Percentiles rank a stretch among this genome's conserved stretches.
Conservation (phyloP, 2,329 filamentous ascomycete genomes). For the Colletotrichum aenigma region DNA sequence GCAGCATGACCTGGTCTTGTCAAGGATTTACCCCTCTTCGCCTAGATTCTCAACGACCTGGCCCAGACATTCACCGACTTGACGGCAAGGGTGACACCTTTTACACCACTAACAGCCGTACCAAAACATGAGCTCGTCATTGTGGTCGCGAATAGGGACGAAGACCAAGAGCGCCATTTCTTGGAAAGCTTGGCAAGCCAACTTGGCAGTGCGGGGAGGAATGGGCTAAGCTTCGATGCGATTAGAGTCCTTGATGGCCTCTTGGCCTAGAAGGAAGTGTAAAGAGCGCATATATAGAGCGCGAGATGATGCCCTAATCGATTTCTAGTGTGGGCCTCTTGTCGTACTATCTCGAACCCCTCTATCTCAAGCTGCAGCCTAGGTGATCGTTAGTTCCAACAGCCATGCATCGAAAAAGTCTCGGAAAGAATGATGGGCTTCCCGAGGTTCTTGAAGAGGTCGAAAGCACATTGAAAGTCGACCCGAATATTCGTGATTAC, state of each 20-base stretch:
- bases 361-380: not conserved
- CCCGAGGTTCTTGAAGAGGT: not conserved
- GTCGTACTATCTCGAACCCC: not conserved
- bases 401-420: not conserved
- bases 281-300: not conserved
- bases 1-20: not conserved
- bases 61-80: not conserved
- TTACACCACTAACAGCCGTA: not conserved
- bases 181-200: not conserved
- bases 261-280: not conserved
- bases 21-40: not conserved
- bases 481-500: conserved; percentile 29
- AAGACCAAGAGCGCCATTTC: not conserved
- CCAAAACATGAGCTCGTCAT: not conserved
- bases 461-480: not conserved
- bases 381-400: rapidly evolving
- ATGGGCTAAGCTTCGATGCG: not conserved
- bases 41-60: not conserved
- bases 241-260: not conserved
- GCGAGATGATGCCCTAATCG: rapidly evolving
- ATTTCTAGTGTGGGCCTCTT: rapidly evolving
- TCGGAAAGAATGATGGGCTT: not conserved
- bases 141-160: not conserved
- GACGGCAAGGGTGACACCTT: not conserved
- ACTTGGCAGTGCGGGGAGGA: not conserved